Percentiles rank a stretch among this genome's conserved stretches.
These are phyloP conservation scores for Hymenoscyphus albidus DNA, from an alignment of 2,329 filamentous ascomycete genomes.

Conservation along the genomic window DNA sequence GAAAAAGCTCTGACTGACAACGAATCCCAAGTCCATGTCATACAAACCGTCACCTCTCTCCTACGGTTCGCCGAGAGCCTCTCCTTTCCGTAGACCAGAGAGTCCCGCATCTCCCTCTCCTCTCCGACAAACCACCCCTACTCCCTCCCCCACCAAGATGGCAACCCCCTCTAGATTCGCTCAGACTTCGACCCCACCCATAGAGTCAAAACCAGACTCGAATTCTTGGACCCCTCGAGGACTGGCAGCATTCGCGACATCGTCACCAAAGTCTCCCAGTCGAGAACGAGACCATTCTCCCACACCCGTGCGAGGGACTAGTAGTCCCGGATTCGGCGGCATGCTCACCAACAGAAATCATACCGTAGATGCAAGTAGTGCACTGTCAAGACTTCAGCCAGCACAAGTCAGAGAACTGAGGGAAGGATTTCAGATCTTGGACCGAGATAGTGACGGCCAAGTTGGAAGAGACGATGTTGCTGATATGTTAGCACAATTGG, in stretches of 20 bases:
- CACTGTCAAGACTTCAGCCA: constrained; percentile 71
- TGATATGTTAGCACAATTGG: constrained; percentile 83
- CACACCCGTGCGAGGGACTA: constrained; percentile 25
- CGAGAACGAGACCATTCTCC: constrained; percentile 35
- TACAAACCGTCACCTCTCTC: constrained; percentile 71
- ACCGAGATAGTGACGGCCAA: constrained; percentile 79
- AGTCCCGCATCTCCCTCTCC: constrained; percentile 63
- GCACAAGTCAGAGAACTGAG: constrained; percentile 82
- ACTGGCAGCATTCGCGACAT: constrained; percentile 31
- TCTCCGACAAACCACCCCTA: constrained; percentile 57
- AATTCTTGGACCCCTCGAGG: constrained; percentile 33
- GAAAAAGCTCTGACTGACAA: neutral
- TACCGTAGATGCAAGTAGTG: constrained; percentile 38
- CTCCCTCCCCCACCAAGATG: constrained; percentile 51
- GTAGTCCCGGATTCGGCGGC: constrained; percentile 30
- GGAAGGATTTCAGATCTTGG: constrained; percentile 90
- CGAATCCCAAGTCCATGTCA: constrained; percentile 24
- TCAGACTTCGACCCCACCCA: constrained; percentile 38
- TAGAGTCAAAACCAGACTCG: constrained; percentile 36
- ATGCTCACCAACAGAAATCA: constrained; percentile 25
- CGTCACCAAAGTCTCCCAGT: constrained; percentile 1
- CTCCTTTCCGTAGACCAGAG: constrained; percentile 60
- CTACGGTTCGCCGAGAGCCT: constrained; percentile 67
- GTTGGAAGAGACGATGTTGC: constrained; percentile 80
- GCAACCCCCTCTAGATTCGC: constrained; percentile 43